A percentile compares a stretch with the other conserved stretches of the same genome.
phyloP scores from a whole-genome alignment of 352 stramenopile genomes.

The Phytopythium cucurbitacearum region DNA sequence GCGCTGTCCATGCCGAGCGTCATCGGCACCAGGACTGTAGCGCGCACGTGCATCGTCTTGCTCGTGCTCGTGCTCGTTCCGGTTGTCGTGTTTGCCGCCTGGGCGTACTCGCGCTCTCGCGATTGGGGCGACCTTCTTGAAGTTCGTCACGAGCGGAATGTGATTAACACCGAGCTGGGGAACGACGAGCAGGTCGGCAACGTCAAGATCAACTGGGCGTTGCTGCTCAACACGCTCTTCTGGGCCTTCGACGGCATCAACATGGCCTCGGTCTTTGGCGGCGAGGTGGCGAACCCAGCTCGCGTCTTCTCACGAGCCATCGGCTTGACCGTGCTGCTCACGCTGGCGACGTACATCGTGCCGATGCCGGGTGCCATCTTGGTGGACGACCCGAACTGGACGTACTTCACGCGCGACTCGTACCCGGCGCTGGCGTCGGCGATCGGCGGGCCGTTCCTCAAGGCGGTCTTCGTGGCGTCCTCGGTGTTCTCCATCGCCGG shows the following conservation, averaged over 20 bases:
- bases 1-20: constrained; percentile 27
- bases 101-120: constrained; percentile 24
- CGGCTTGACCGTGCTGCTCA: constrained; percentile 20
- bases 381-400: constrained; percentile 56
- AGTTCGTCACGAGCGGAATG: constrained; percentile 48
- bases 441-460: constrained; percentile 79
- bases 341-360: constrained; percentile 22
- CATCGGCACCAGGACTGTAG: constrained; percentile 28
- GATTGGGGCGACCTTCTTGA: constrained; percentile 91
- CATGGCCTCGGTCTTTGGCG: constrained; percentile 76
- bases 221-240: constrained; percentile 90
- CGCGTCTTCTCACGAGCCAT: constrained; percentile 57
- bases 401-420: constrained; percentile 85
- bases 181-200: constrained; percentile 60
- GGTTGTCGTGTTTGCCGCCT: constrained; percentile 77
- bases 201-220: constrained; percentile 54
- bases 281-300: constrained; percentile 79
- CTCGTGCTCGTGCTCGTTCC: constrained; percentile 53
- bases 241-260: constrained; percentile 95
- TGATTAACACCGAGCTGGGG: constrained; percentile 14
- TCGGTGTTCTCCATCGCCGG: constrained; percentile 82
- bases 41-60: constrained; percentile 20
- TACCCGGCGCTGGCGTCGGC: constrained; percentile 83
- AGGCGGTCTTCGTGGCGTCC: constrained; percentile 74
- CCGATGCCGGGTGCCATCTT: constrained; percentile 84